A percentile compares a stretch with the other conserved stretches of the same genome.
Evolutionary conservation across 345 rosid genomes (phyloP).

Genomic region (Rhizophora mangle): DNA sequence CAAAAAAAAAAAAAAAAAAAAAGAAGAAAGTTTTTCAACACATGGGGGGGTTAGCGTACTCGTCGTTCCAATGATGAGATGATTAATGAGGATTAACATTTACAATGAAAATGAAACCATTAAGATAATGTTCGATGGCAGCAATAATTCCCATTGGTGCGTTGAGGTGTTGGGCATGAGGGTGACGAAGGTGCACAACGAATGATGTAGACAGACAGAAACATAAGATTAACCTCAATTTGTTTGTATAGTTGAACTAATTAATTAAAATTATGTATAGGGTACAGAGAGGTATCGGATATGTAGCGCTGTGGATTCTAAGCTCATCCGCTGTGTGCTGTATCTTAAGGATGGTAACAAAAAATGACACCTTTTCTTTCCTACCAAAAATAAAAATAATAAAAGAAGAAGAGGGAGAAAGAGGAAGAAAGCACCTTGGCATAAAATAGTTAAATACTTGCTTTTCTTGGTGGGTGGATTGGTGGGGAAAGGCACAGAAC

Average conservation of each 20-base stretch:
- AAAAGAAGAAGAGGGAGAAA: no score
- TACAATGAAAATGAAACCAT: no score
- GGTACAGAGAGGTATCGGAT: not conserved
- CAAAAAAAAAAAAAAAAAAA: no score
- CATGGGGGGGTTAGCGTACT: no score
- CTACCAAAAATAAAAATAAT: no score
- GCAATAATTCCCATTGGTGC: slow-evolving; percentile 32
- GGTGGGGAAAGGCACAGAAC: slow-evolving; percentile 17
- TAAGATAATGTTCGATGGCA: slow-evolving; percentile 14
- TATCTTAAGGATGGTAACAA: no score
- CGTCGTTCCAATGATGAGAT: not conserved
- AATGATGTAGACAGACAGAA: slow-evolving; percentile 11
- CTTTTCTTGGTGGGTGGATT: slow-evolving; percentile 17
- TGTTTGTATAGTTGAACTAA: not conserved
- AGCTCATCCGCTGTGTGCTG: no score
- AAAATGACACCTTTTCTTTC: not conserved
- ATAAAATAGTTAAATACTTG: no score
- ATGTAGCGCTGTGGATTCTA: no score
- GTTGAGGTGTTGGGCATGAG: slow-evolving; percentile 17
- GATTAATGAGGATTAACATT: slow-evolving; percentile 2
- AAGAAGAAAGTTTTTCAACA: no score
- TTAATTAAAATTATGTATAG: not conserved
- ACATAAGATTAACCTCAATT: slow-evolving; percentile 12
- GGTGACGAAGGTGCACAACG: slow-evolving; percentile 15
- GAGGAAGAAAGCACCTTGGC: not conserved